Percentiles rank a stretch among this genome's conserved stretches.
These are phyloP conservation scores for Silene vulgaris DNA, from an alignment of 179 eudicot species.

Conservation along the genomic window DNA sequence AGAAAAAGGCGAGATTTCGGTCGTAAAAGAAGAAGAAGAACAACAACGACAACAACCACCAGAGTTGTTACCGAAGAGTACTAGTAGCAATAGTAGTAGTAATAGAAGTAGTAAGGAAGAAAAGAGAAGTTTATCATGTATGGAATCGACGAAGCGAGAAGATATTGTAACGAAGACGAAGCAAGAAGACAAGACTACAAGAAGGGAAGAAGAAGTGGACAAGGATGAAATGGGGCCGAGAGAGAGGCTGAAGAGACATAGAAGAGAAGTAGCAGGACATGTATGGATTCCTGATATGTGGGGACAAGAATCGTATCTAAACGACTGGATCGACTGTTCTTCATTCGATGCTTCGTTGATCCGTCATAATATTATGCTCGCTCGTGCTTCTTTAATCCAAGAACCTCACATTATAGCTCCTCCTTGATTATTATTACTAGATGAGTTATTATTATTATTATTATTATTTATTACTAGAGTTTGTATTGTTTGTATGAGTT, in stretches of 20 bases:
- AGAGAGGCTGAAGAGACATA: neutral
- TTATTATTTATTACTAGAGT: neutral
- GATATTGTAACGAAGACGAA: neutral
- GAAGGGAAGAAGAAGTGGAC: neutral
- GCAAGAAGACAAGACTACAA: neutral
- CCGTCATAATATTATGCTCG: neutral
- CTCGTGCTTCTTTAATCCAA: neutral
- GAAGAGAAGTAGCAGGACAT: conserved; percentile 4
- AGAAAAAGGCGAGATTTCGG: neutral
- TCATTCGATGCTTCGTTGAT: conserved; percentile 1
- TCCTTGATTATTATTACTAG: neutral
- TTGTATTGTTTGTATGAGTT: too few relatives aligned
- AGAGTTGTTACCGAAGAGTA: neutral
- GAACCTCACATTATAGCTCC: neutral
- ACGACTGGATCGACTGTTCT: conserved; percentile 4
- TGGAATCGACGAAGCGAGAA: neutral
- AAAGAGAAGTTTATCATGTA: neutral
- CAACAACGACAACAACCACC: neutral
- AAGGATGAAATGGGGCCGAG: neutral
- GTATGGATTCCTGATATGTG: conserved; percentile 2
- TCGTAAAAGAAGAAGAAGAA: neutral
- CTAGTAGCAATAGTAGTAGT: neutral
- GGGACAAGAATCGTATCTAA: neutral
- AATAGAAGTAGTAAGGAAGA: neutral
- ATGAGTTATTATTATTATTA: too few relatives aligned